Percentiles rank a stretch among this genome's conserved stretches.
phyloP scores from a whole-genome alignment of 1,284 basidiomycete species.

The Leccinum solheimii region DNA sequence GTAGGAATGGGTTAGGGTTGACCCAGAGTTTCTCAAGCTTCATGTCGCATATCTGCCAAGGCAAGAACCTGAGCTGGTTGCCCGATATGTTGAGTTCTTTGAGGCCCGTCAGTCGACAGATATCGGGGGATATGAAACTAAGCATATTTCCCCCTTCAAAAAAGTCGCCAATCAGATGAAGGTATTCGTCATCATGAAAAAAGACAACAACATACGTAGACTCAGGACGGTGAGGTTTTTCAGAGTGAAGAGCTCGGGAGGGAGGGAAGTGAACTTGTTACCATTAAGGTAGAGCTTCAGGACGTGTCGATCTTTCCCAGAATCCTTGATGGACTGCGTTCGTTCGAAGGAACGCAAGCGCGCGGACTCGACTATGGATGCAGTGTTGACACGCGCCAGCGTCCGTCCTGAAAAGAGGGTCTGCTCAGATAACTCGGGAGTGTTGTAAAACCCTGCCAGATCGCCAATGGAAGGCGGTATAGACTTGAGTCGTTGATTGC shows the following conservation, averaged over 20 bases:
- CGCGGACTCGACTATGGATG: constrained; percentile 13
- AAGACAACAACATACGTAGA: constrained; percentile 28
- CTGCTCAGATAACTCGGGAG: constrained; percentile 33
- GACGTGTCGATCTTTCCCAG: constrained; percentile 34
- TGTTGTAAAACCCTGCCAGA: constrained; percentile 32
- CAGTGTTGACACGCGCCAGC: constrained; percentile 27
- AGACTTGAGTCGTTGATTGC: constrained; percentile 26
- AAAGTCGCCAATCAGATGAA: constrained; percentile 6
- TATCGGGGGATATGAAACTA: constrained; percentile 63
- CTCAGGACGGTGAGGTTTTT: constrained; percentile 35
- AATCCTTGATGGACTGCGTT: constrained; percentile 36
- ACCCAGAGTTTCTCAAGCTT: constrained; percentile 47
- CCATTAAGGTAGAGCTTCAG: constrained; percentile 35
- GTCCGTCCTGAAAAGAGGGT: constrained; percentile 20
- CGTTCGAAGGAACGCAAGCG: constrained; percentile 32
- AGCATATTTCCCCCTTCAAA: constrained; percentile 46
- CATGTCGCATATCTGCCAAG: constrained; percentile 64
- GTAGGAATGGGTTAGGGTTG: constrained; percentile 59
- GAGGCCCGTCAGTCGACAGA: constrained; percentile 53
- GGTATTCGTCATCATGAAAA: not conserved
- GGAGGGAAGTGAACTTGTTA: constrained; percentile 29
- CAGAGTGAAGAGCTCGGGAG: constrained; percentile 29
- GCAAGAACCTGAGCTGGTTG: constrained; percentile 61
- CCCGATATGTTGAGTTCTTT: constrained; percentile 60
- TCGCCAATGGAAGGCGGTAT: constrained; percentile 32